Evolutionary conservation across 345 rosid genomes (phyloP), one percentile per base, ranked within the genome.

Genomic region (Xanthoceras sorbifolium): DNA sequence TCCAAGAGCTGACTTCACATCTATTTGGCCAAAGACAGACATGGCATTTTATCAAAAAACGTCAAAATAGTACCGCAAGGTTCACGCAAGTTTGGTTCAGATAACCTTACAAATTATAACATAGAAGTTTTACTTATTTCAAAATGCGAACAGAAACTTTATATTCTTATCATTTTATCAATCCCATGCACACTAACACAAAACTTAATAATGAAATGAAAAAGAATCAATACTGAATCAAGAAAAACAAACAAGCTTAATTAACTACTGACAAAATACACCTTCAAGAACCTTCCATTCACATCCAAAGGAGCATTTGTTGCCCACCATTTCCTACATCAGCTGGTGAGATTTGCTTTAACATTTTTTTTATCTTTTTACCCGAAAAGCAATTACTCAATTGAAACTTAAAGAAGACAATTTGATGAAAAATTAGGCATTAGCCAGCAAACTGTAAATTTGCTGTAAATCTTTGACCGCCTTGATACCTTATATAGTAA

Each of bases 1-100:
- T 71, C 99, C 97, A 32, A 95, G 84, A 6, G 96, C 98, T 10
- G 91, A 82, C 87, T 93, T 93, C 77, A 95, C 83, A 86, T 95
- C 99, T 95, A 80, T 28, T 76, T 36, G 40, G 22, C 55, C 75
- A 76, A 52, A 77, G 65, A 66, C 26, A 55, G 14, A 50, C 14
- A 11, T 50, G 0, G 46, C 62, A 57, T 36, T 18, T 72, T 11
- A 52, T 62, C 23, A 78, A 64, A 60, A 46, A 23, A 17, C 3
- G 18, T 50, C 67, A 74, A 64, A 25, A 70, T 22, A 22, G 14
- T 28, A 3, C 34, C 12, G 62, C 48, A 10, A 25, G 59, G 26
- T 26, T 22, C 48, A 6, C 32, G 59, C 29, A 26, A 48, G 22
- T 80, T 26, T 23, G 1, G 10, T 50, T 28, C 32, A 22, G 23